Percentiles rank a stretch among this genome's conserved stretches.
Conservation (phyloP, 1,284 basidiomycete species). For the Sphagnurus paluster region DNA sequence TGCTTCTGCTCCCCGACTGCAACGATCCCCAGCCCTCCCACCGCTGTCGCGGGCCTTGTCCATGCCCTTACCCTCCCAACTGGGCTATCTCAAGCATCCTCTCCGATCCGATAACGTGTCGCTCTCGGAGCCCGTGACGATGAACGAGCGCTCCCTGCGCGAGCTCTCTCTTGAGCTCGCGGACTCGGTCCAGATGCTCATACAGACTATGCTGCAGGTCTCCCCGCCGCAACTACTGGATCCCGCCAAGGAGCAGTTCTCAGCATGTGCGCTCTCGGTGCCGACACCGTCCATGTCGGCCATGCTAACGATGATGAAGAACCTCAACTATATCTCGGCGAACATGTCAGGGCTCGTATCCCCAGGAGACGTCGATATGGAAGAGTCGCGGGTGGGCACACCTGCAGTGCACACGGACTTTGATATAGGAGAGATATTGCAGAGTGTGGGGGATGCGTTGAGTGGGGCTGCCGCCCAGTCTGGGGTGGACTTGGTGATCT, state of each 20-base stretch:
- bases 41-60: conserved; percentile 70
- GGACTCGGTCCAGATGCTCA: conserved; percentile 83
- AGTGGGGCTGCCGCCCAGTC: conserved; percentile 82
- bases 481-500: conserved; percentile 86
- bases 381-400: conserved; percentile 1
- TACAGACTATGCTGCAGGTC: conserved; percentile 86
- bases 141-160: conserved; percentile 46
- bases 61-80: conserved; percentile 69
- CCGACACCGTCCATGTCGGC: conserved; percentile 87
- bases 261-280: conserved; percentile 81
- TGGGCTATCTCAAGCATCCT: conserved; percentile 67
- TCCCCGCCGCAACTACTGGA: conserved; percentile 89
- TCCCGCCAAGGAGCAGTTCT: conserved; percentile 88
- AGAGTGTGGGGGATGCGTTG: conserved; percentile 73
- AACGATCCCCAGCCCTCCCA: conserved; percentile 34
- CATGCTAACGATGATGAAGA: conserved; percentile 86
- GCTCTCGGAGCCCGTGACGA: conserved; percentile 24
- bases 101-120: conserved; percentile 34
- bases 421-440: conserved; percentile 49
- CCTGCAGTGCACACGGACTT: conserved; percentile 32
- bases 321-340: conserved; percentile 86
- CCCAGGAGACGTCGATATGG: conserved; percentile 10
- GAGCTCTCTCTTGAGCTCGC: conserved; percentile 82
- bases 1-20: conserved; percentile 17
- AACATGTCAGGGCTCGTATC: conserved; percentile 61